Percentiles rank a stretch among this genome's conserved stretches.
Conservation (phyloP, 805 yeast genomes). For the Candida fluviatilis region DNA sequence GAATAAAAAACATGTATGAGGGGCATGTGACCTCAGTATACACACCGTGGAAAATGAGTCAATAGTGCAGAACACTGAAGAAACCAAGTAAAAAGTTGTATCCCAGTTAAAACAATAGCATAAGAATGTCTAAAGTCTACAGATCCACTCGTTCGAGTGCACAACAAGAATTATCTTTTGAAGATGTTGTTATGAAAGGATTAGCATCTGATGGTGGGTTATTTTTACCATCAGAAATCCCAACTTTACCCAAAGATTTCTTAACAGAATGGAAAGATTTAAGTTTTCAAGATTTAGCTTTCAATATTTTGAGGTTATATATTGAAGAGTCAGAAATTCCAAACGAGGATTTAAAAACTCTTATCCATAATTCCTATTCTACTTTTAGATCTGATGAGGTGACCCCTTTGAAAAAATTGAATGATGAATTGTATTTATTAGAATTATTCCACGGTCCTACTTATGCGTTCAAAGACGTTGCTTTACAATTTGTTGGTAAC, state of each 20-base stretch:
- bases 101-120: neutral
- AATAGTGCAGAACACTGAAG: neutral
- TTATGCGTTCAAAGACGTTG: conserved; percentile 98
- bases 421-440: conserved; percentile 63
- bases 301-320: conserved; percentile 77
- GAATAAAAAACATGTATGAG: too few relatives aligned
- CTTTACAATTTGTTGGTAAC: conserved; percentile 96
- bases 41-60: too few relatives aligned
- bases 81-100: too few relatives aligned
- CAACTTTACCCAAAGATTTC: conserved; percentile 56
- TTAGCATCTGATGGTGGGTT: conserved; percentile 96
- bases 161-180: conserved; percentile 56
- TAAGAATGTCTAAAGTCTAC: conserved; percentile 49
- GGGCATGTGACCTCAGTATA: too few relatives aligned
- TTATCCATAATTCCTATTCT: conserved; percentile 73
- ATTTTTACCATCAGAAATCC: conserved; percentile 81
- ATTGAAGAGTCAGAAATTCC: conserved; percentile 72
- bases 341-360: conserved; percentile 54
- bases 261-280: conserved; percentile 66
- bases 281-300: conserved; percentile 83
- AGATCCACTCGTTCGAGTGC: conserved; percentile 74
- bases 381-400: conserved; percentile 87
- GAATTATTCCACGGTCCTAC: conserved; percentile 99
- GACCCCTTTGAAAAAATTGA: conserved; percentile 75
- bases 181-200: conserved; percentile 83